Evolutionary conservation across 352 stramenopile genomes (phyloP).

Genomic region (Albugo candida): DNA sequence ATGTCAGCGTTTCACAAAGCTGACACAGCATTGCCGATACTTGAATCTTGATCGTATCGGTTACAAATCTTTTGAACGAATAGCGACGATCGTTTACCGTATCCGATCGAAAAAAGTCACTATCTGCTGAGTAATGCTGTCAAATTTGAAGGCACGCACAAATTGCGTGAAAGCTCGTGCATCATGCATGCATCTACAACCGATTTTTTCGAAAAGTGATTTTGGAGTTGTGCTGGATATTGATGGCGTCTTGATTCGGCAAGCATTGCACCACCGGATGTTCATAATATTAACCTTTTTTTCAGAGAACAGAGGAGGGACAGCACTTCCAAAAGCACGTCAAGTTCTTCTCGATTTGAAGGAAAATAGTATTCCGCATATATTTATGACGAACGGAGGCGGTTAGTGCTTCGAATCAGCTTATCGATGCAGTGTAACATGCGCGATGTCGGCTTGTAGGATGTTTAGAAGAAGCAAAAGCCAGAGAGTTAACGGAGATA

Average conservation of each 20-base stretch:
- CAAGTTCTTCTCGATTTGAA: slow-evolving; percentile 47
- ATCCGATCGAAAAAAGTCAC: too few relatives aligned
- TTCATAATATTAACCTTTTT: not conserved
- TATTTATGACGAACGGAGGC: slow-evolving; percentile 82
- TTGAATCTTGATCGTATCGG: too few relatives aligned
- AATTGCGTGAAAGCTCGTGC: too few relatives aligned
- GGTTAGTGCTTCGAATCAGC: slow-evolving; percentile 3
- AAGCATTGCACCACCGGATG: not conserved
- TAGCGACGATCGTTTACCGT: too few relatives aligned
- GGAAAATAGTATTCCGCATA: slow-evolving; percentile 46
- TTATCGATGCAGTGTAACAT: not conserved
- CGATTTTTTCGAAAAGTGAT: not conserved
- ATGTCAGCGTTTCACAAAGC: too few relatives aligned
- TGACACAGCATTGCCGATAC: too few relatives aligned
- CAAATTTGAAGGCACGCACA: too few relatives aligned
- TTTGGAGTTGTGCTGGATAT: slow-evolving; percentile 84
- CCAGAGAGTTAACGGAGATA: slow-evolving; percentile 37
- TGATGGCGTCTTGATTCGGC: slow-evolving; percentile 81
- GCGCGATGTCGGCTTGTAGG: slow-evolving; percentile 10
- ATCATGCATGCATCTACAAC: too few relatives aligned
- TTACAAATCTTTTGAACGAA: too few relatives aligned
- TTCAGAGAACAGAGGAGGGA: slow-evolving; percentile 19
- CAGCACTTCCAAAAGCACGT: slow-evolving; percentile 45
- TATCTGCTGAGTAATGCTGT: too few relatives aligned
- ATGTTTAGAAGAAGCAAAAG: slow-evolving; percentile 73